These are phyloP conservation scores for Leccinum fibrillosum DNA, from an alignment of 768 basidiomycete genomes.

Conservation along the genomic window DNA sequence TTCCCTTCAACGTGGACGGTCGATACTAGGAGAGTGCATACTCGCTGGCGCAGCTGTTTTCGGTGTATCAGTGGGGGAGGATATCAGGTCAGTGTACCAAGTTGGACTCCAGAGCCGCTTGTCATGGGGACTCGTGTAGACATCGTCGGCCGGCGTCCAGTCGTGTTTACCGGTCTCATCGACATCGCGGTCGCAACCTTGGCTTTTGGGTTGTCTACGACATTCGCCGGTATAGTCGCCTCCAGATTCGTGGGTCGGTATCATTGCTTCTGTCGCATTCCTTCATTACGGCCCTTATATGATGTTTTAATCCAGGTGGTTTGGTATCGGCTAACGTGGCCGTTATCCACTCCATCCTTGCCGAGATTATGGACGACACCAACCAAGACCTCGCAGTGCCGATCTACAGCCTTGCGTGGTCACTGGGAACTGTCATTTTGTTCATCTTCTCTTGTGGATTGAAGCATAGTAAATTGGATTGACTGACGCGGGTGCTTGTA, in stretches of 20 bases:
- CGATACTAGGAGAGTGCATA: conserved; percentile 58
- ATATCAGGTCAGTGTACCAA: conserved; percentile 43
- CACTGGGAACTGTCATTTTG: conserved; percentile 55
- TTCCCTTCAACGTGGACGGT: background rate
- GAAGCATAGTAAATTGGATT: background rate
- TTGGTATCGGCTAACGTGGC: conserved; percentile 58
- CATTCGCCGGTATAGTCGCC: conserved; percentile 45
- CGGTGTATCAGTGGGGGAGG: conserved; percentile 60
- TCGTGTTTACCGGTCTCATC: conserved; percentile 50
- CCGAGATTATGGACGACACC: conserved; percentile 59
- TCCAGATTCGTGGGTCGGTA: conserved; percentile 49
- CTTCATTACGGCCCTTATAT: background rate
- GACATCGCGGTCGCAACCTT: conserved; percentile 51
- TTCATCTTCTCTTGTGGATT: conserved; percentile 16
- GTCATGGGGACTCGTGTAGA: conserved; percentile 34
- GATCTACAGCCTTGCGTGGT: conserved; percentile 56
- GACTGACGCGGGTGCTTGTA: background rate
- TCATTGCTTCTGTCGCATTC: background rate
- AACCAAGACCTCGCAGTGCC: conserved; percentile 60
- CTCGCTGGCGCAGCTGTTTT: conserved; percentile 55
- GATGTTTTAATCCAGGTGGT: conserved; percentile 42
- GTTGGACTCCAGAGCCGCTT: background rate
- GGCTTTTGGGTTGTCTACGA: conserved; percentile 54
- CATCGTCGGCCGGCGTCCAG: conserved; percentile 56
- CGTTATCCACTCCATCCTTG: conserved; percentile 57